Conservation (phyloP, 441 rosid genomes). For the Pelargonium myrrhifolium region DNA sequence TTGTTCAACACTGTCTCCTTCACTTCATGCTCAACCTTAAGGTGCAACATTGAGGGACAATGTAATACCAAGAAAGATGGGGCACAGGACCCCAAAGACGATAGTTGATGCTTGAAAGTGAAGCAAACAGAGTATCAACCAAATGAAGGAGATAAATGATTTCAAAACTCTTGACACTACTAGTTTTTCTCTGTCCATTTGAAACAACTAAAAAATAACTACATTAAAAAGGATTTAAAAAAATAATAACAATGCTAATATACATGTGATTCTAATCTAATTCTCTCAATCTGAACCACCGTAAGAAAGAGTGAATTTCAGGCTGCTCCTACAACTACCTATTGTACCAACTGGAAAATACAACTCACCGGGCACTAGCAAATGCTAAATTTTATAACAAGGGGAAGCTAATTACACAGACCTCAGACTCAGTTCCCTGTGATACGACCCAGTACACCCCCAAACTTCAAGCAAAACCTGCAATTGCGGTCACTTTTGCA, state of each 20-base stretch:
- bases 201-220: too few relatives aligned
- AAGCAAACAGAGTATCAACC: too few relatives aligned
- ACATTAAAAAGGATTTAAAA: background rate
- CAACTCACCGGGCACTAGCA: background rate
- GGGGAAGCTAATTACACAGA: background rate
- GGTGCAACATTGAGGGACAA: too few relatives aligned
- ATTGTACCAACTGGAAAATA: background rate
- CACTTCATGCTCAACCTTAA: too few relatives aligned
- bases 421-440: background rate
- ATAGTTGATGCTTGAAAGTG: too few relatives aligned
- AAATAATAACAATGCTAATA: constrained; percentile 22
- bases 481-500: background rate
- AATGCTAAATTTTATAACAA: background rate
- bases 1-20: too few relatives aligned
- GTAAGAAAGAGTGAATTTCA: constrained; percentile 16
- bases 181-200: too few relatives aligned
- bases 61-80: too few relatives aligned
- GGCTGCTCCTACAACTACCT: constrained; percentile 1
- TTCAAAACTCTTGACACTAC: too few relatives aligned
- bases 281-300: constrained; percentile 28
- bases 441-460: background rate
- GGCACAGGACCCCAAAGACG: too few relatives aligned
- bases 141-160: too few relatives aligned
- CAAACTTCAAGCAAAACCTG: background rate
- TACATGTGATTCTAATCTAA: constrained; percentile 36